Base-by-base conservation (phyloP, 179 eudicot species). In the Vitellaria paradoxa region DNA sequence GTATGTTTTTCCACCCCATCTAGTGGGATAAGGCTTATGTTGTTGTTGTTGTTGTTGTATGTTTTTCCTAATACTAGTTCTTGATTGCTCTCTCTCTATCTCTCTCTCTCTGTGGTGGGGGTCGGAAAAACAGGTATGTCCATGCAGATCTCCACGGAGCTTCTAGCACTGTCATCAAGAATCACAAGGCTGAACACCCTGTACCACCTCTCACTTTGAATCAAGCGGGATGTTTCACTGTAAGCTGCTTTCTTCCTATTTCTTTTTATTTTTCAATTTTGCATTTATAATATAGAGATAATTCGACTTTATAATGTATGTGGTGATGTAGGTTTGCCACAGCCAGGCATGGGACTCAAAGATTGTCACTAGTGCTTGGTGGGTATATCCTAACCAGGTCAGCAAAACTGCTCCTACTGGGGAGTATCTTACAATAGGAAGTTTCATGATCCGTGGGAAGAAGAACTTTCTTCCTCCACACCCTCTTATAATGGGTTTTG, bases 61-160 rank as follows among this genome's bases (percentile, higher is more conserved):
- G 71, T 76, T 11, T 76, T 74, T 72, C 37, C 37, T 30, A 30
- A 30, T 30, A 30, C 2, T 30, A 2, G 37, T 30, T 30, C 2
- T 30, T 50, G 11, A 50, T 50, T 50, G 9, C 12, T 50, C 7
- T 12, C 55, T 12, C 7, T 50, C 12, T 50, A 1, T 50, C 1
- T 50, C 11, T 50, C 11, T 50, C 11, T 9, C 15, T 26, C 30
- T 53, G 30, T 59, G 30, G 10, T 59, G 76, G 73, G 8, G 40
- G n/a, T 69, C 9, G 66, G 65, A n/a, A 42, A 57, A 71, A 83
- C 82, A 95, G 98, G 88, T 95, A 95, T 84, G 87, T 96, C 69
- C 99, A 96, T 87, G 99, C 99, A 24, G 99, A 96, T n/a, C 91
- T 96, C 68, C 98, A 96, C 82, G 99, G 99, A 78, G 99, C 99